Conservation (phyloP, 208 protist species). For the Trypanosoma lewisi region DNA sequence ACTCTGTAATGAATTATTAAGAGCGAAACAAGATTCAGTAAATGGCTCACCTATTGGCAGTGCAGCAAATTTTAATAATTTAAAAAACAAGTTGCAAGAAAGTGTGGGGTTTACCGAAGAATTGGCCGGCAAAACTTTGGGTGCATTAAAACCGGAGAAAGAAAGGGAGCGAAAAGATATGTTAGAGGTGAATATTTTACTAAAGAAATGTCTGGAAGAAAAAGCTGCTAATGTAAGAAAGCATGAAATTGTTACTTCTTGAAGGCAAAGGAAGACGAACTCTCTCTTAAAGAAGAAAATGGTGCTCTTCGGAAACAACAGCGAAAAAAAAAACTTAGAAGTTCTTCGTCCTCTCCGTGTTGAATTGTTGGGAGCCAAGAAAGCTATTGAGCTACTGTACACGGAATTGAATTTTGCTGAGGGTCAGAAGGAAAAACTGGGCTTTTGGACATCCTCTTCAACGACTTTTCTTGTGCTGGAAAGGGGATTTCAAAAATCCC, state of each 20-base stretch:
- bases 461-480: constrained; percentile 10
- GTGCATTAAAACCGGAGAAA: background rate
- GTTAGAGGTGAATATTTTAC: background rate
- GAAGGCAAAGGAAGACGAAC: constrained; percentile 9
- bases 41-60: constrained; percentile 1
- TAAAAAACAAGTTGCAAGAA: constrained; percentile 3
- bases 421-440: background rate
- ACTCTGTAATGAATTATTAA: constrained; percentile 9
- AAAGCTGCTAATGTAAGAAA: constrained; percentile 4
- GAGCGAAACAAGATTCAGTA: constrained; percentile 5
- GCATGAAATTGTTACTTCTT: constrained; percentile 11
- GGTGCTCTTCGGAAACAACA: background rate
- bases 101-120: constrained; percentile 1
- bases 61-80: background rate
- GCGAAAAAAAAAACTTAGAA: constrained; percentile 1
- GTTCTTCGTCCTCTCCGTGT: constrained; percentile 8
- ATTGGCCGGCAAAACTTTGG: background rate
- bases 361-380: constrained; percentile 7
- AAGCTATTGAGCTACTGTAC: constrained; percentile 11
- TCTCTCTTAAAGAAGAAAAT: constrained; percentile 15
- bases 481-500: background rate
- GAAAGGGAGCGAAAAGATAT: constrained; percentile 7
- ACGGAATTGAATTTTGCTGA: constrained; percentile 5
- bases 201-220: background rate
- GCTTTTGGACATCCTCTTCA: background rate